Percentiles rank a stretch among this genome's conserved stretches.
Conservation (phyloP, 371 early-diverging fungal genomes). For the Lichtheimia ornata region DNA sequence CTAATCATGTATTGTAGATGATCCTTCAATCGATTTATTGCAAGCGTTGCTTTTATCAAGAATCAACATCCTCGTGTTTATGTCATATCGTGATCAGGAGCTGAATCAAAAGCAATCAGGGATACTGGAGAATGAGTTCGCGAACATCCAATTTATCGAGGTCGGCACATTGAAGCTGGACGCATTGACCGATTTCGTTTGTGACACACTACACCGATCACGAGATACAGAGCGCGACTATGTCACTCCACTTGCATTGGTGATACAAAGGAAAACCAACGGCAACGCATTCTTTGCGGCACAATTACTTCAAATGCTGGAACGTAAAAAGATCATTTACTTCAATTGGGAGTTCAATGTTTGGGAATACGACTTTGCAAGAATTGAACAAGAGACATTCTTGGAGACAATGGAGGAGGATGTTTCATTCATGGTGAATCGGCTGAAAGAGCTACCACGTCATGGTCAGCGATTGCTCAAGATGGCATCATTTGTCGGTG, state of each 20-base stretch:
- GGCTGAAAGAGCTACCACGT: constrained; percentile 35
- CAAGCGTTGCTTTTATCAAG: constrained; percentile 33
- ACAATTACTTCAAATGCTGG: constrained; percentile 37
- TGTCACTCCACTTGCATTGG: constrained; percentile 33
- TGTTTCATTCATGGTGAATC: constrained; percentile 31
- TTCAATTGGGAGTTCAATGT: constrained; percentile 50
- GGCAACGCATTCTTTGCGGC: constrained; percentile 47
- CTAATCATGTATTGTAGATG: constrained; percentile 17
- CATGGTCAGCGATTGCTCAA: constrained; percentile 39
- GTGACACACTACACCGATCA: constrained; percentile 38
- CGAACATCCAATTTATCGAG: constrained; percentile 25
- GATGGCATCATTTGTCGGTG: constrained; percentile 48
- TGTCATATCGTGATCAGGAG: constrained; percentile 43
- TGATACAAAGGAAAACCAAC: constrained; percentile 34
- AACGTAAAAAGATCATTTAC: constrained; percentile 45
- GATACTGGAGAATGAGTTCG: constrained; percentile 28
- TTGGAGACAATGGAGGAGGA: constrained; percentile 29
- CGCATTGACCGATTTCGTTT: constrained; percentile 34
- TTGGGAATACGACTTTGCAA: constrained; percentile 44
- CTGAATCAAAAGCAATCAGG: constrained; percentile 15
- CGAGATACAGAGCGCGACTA: constrained; percentile 19
- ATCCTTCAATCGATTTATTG: constrained; percentile 43
- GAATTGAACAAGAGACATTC: constrained; percentile 26
- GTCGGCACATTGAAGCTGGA: constrained; percentile 36
- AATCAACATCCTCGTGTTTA: constrained; percentile 31